Base-by-base conservation (phyloP, 2,329 filamentous ascomycete species). In the Monosporascus ibericus region DNA sequence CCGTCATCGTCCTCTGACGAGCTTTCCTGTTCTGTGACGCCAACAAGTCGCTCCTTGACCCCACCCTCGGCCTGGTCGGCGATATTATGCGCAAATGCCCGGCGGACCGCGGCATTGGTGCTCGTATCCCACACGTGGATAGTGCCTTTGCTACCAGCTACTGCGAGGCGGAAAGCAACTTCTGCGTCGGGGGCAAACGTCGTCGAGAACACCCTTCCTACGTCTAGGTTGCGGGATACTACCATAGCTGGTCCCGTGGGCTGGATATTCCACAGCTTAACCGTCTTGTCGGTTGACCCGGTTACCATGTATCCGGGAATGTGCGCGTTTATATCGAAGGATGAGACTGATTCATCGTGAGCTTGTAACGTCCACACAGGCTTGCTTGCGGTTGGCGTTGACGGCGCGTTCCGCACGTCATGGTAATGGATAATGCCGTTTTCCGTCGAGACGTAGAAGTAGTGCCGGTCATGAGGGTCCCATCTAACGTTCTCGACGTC, bases 51-150 rank as follows among this genome's bases (percentile, higher is more conserved):
- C 71, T 99, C 92, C 68, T 83, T 79, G 24, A 85, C 82, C 47
- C 84, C 81, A 17, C 77, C 83, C 48, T 82, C 82, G 6, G 77
- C 72, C 56, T 77, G 67, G 58, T 63, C 59, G 18, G 82, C 79
- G 52, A 92, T 78, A 53, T 83, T 85, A 63, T 75, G 82, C 37
- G 88, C 90, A 73, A 99, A 99, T 1, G 87, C 86, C 57, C 87
- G 81, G 53, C 94, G 83, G 34, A 99, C 90, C 25, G 88, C 87
- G 15, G 82, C 83, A 68, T 99, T 99, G 52, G 94, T 99, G 69
- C 90, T 83, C 22, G 94, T 96, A 71, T 97, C 92, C 94, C 94
- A 99, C 50, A 99, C 85, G 68, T 95, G 89, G 66, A 97, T 85
- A 37, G 83, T 82, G 46, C 94, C 94, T 75, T 95, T 95, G 76